These are phyloP conservation scores for Phytophthora vignae DNA, from an alignment of 352 stramenopile genomes.

Conservation along the genomic window DNA sequence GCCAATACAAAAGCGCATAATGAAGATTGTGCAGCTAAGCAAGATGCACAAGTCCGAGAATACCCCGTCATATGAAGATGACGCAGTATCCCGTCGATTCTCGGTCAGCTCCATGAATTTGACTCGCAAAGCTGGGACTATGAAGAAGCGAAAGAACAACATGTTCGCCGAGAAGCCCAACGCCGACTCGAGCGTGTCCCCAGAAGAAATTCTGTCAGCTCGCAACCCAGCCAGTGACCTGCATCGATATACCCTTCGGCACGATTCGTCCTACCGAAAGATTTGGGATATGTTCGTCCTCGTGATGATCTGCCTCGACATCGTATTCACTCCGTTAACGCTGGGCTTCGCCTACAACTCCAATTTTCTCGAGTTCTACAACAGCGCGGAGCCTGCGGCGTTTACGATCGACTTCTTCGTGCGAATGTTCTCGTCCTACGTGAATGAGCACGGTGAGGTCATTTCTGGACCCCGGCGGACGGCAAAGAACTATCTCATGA, in stretches of 20 bases:
- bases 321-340: constrained; percentile 62
- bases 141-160: constrained; percentile 32
- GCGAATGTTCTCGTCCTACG: constrained; percentile 69
- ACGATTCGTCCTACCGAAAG: constrained; percentile 49
- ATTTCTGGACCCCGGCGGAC: constrained; percentile 59
- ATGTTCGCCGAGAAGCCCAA: constrained; percentile 31
- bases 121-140: constrained; percentile 8
- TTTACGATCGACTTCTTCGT: constrained; percentile 68
- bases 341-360: constrained; percentile 63
- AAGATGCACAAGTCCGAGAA: constrained; percentile 18
- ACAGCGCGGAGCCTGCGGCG: constrained; percentile 44
- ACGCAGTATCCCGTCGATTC: constrained; percentile 51
- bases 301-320: constrained; percentile 56
- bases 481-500: constrained; percentile 58
- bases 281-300: constrained; percentile 67
- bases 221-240: constrained; percentile 43
- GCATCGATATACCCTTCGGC: constrained; percentile 55
- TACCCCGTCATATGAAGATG: constrained; percentile 3
- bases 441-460: constrained; percentile 54
- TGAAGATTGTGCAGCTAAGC: constrained; percentile 33
- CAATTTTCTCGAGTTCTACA: constrained; percentile 35
- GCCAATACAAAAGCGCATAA: constrained; percentile 20
- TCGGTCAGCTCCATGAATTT: constrained; percentile 54
- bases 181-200: constrained; percentile 29
- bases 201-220: constrained; percentile 48